Conservation (phyloP, 768 basidiomycete species). For the Jaapia argillacea region DNA sequence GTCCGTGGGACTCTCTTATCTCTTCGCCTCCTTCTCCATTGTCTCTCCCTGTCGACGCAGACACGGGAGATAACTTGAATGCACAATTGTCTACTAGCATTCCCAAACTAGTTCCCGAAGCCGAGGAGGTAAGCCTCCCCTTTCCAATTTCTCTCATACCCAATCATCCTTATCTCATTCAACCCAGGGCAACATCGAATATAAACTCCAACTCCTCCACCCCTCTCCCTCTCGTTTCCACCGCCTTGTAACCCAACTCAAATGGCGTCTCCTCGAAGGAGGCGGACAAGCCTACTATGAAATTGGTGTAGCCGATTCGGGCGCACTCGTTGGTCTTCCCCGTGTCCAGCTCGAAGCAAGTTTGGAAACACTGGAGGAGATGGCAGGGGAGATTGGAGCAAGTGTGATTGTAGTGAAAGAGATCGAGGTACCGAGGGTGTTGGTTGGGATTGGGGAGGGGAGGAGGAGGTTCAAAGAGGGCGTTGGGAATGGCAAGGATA, state of each 20-base stretch:
- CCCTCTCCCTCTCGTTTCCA: slow-evolving; percentile 70
- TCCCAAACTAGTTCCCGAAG: slow-evolving; percentile 67
- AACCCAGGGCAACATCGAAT: slow-evolving; percentile 78
- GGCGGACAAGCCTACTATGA: slow-evolving; percentile 49
- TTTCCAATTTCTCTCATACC: neutral
- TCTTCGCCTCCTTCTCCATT: slow-evolving; percentile 36
- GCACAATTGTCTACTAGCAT: slow-evolving; percentile 23
- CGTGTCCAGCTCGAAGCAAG: slow-evolving; percentile 69
- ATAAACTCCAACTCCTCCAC: slow-evolving; percentile 83
- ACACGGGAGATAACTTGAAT: slow-evolving; percentile 9
- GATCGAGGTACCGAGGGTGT: slow-evolving; percentile 59
- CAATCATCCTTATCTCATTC: neutral
- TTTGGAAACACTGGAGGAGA: slow-evolving; percentile 80
- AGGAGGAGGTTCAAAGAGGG: slow-evolving; percentile 25
- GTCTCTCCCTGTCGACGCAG: slow-evolving; percentile 13
- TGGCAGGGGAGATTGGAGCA: slow-evolving; percentile 92
- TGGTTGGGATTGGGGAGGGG: slow-evolving; percentile 26
- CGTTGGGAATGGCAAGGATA: slow-evolving; percentile 26
- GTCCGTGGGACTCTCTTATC: slow-evolving; percentile 75
- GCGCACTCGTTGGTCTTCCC: slow-evolving; percentile 73
- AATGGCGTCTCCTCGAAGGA: slow-evolving; percentile 72
- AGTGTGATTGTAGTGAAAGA: slow-evolving; percentile 88
- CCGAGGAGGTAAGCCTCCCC: slow-evolving; percentile 41
- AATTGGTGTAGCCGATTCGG: slow-evolving; percentile 69
- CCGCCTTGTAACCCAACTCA: slow-evolving; percentile 87